Percentiles rank a stretch among this genome's conserved stretches.
Evolutionary conservation across 1,284 basidiomycete species (phyloP).

Genomic region (Cryptococcus sp.): DNA sequence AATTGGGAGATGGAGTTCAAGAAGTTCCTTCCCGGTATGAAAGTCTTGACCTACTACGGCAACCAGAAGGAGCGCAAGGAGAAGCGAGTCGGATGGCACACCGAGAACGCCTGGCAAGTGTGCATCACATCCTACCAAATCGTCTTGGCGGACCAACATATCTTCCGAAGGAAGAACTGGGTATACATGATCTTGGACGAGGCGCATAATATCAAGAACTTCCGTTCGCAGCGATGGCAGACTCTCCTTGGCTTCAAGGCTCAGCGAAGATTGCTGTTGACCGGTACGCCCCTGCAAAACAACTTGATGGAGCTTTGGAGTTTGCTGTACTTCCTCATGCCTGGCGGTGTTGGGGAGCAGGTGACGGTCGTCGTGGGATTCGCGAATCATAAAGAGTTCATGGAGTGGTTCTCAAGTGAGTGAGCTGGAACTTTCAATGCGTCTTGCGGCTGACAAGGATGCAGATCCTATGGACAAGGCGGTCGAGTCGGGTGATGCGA

Average conservation of each 20-base stretch:
- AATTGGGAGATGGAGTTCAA: constrained; percentile 99
- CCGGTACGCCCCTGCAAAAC: constrained; percentile 93
- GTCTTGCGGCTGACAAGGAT: constrained; percentile 9
- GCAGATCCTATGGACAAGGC: constrained; percentile 90
- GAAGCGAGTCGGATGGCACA: constrained; percentile 90
- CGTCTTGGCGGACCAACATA: constrained; percentile 86
- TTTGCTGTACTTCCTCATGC: constrained; percentile 93
- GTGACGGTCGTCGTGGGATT: constrained; percentile 70
- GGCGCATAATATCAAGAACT: constrained; percentile 99
- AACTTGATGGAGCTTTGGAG: constrained; percentile 96
- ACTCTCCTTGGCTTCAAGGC: constrained; percentile 92
- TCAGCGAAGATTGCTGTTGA: constrained; percentile 81
- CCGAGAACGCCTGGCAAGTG: constrained; percentile 89
- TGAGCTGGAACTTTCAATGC: constrained; percentile 5
- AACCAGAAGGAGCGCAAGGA: constrained; percentile 89
- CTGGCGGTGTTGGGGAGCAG: constrained; percentile 60
- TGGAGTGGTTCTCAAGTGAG: constrained; percentile 94
- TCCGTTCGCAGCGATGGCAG: constrained; percentile 93
- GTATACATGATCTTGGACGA: constrained; percentile 96
- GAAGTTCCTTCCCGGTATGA: constrained; percentile 94
- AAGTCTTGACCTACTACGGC: constrained; percentile 88
- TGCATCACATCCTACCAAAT: constrained; percentile 95
- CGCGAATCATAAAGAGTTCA: constrained; percentile 90
- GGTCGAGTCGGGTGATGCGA: constrained; percentile 76
- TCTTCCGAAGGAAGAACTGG: constrained; percentile 94